Base-by-base conservation (phyloP, 129 eudicot species). In the Deinandra increscens region DNA sequence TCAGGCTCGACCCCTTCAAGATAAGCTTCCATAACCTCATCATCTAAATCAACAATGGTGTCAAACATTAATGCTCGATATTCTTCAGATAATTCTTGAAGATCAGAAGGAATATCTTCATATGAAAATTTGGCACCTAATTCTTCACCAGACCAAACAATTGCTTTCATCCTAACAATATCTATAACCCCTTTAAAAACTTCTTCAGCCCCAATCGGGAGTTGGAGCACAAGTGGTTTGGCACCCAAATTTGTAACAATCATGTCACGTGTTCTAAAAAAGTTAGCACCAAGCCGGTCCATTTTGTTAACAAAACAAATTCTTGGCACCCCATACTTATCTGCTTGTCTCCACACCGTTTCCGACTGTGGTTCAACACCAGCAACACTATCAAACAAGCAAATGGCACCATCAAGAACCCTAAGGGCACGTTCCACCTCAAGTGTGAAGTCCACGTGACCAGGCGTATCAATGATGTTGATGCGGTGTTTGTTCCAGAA, bases 301-400 rank as follows among this genome's bases (percentile, higher is more conserved):
- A 94, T 94, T 77, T 94, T 94, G 68, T 94, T 94, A 13, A 89
- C 99, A 61, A 89, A 94, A 64, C 99, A 94, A n/a, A 94, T 89
- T 45, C 99, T 79, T 3, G 99, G 99, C 11, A 94, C 99, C 7
- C 99, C 99, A 36, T 94, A 94, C 61, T 79, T 89, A 67, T 94
- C 99, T 19, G 99, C 99, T 70, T 94, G 99, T 69, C 99, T 66
- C 99, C 99, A 94, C 38, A 94, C 99, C 4, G 99, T 94, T 73
- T 94, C 99, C 18, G 99, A 94, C 49, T 94, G 99, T 1, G 99
- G 99, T 64, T 94, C 99, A 29, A 94, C 99, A 7, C 99, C 99
- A 37, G 99, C 95, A 60, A 94, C 99, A 77, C 97, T 89, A 68
- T 94, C 99, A 3, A 94, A 94, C 75, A 94, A 73, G 65, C 99